Percentiles rank a stretch among this genome's conserved stretches.
These are phyloP conservation scores for Arabidopsis suecica DNA, from an alignment of 345 rosid genomes.

Conservation along the genomic window DNA sequence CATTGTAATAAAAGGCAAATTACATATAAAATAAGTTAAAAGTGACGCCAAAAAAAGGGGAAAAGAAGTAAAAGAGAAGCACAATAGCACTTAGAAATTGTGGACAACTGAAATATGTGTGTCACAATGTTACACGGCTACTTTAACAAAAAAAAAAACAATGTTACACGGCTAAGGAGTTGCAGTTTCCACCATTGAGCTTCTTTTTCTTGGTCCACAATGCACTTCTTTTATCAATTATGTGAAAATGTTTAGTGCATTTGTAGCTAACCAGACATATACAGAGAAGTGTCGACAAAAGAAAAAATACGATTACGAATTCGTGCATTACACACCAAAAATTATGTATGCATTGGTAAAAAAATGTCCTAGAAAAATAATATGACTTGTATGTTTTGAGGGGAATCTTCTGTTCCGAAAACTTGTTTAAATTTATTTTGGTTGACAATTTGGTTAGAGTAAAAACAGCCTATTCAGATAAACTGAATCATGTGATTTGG, in stretches of 20 bases:
- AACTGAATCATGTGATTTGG: not conserved
- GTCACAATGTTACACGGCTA: conserved; percentile 4
- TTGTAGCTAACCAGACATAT: not conserved
- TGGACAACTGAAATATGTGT: not conserved
- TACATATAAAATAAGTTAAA: not conserved
- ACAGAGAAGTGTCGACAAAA: not conserved
- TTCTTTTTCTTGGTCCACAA: not conserved
- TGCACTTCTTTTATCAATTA: not conserved
- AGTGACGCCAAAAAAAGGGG: not conserved
- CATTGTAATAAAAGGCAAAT: not conserved
- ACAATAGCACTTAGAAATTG: not conserved
- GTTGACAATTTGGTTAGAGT: not conserved
- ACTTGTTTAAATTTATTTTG: not conserved
- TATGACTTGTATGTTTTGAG: not conserved
- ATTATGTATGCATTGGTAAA: not conserved
- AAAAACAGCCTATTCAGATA: not conserved
- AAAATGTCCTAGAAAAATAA: not conserved
- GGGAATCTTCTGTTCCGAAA: not conserved
- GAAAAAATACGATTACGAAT: not conserved
- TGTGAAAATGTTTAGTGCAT: not conserved
- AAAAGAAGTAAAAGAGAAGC: not conserved
- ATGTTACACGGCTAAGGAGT: not conserved
- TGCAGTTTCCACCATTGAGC: not conserved
- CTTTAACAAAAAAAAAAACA: not conserved
- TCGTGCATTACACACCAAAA: not conserved